These are phyloP conservation scores for Geum urbanum DNA, from an alignment of 306 rosid species.

Conservation along the genomic window DNA sequence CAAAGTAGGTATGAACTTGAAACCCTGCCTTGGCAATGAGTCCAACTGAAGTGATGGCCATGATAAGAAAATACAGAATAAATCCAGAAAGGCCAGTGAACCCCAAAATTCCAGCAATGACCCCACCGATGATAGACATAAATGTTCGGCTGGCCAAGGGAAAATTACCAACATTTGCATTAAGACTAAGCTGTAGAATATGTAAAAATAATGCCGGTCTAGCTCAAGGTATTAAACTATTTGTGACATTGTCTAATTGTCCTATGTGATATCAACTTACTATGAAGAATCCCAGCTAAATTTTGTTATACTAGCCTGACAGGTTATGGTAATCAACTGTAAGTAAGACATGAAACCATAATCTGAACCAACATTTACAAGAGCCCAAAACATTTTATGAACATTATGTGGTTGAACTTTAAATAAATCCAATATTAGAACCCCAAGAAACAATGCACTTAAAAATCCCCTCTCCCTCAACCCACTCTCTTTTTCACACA, in stretches of 20 bases:
- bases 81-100: slow-evolving; percentile 80
- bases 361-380: background rate
- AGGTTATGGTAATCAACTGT: background rate
- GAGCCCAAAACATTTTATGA: background rate
- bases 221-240: background rate
- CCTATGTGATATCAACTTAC: background rate
- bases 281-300: background rate
- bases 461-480: background rate
- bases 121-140: slow-evolving; percentile 88
- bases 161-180: background rate
- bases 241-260: slow-evolving; percentile 10
- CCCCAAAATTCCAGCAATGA: slow-evolving; percentile 93
- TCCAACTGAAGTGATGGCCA: slow-evolving; percentile 59
- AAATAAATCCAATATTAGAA: background rate
- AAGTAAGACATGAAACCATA: background rate
- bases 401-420: background rate
- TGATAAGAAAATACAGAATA: slow-evolving; percentile 57
- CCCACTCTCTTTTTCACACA: background rate
- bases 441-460: background rate
- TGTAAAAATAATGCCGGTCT: background rate
- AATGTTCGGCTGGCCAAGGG: slow-evolving; percentile 82
- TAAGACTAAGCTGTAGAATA: background rate
- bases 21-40: slow-evolving; percentile 54
- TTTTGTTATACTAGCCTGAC: background rate
- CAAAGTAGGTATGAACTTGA: slow-evolving; percentile 52